phyloP scores from a whole-genome alignment of 2,329 filamentous ascomycete genomes.

The Ophiostoma novo-ulmi region DNA sequence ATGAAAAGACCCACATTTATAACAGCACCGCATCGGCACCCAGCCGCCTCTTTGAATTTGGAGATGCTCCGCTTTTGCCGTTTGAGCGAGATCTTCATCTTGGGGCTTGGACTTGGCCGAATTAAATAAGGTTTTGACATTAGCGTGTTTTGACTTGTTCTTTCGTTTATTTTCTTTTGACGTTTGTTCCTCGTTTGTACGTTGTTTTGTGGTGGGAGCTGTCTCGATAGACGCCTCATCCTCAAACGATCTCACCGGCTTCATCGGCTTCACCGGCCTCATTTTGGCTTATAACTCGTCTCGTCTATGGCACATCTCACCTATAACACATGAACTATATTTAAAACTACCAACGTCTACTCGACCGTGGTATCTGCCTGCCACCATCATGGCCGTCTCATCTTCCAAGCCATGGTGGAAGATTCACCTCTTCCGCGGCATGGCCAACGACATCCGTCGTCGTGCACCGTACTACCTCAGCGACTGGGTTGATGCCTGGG shows the following conservation, averaged over 20 bases:
- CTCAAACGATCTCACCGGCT: too few relatives aligned
- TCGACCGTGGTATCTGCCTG: background rate
- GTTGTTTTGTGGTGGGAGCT: background rate
- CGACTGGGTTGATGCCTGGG: slow-evolving; percentile 84
- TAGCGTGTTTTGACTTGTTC: background rate
- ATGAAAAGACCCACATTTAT: background rate
- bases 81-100: slow-evolving; percentile 10
- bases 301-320: background rate
- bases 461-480: slow-evolving; percentile 72
- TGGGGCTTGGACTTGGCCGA: background rate
- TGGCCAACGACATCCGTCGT: slow-evolving; percentile 70
- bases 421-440: slow-evolving; percentile 69
- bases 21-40: background rate
- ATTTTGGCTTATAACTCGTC: background rate
- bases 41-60: slow-evolving; percentile 4
- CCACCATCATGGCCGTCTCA: slow-evolving; percentile 9
- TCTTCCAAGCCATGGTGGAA: slow-evolving; percentile 60
- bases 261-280: background rate
- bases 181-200: background rate
- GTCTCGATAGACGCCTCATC: background rate
- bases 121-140: background rate
- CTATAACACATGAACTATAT: background rate
- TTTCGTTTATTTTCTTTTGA: background rate
- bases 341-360: background rate
- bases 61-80: slow-evolving; percentile 13